A percentile compares a stretch with the other conserved stretches of the same genome.
phyloP scores from a whole-genome alignment of 2,329 filamentous ascomycete genomes.

The Pseudogymnoascus pannorum region DNA sequence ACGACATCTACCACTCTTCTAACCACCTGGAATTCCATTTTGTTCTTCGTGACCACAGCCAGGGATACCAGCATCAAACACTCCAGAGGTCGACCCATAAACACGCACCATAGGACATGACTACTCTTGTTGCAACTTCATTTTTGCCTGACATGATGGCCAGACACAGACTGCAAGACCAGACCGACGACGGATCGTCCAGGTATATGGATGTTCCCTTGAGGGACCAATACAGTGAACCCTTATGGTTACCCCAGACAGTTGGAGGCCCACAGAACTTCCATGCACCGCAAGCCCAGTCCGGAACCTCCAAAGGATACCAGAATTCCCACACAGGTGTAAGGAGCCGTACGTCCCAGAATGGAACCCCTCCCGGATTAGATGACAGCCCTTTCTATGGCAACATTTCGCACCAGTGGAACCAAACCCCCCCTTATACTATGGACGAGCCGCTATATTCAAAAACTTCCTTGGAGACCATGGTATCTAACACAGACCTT shows the following conservation, averaged over 20 bases:
- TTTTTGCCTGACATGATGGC: constrained; percentile 8
- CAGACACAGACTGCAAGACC: constrained; percentile 10
- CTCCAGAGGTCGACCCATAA: background rate
- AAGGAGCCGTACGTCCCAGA: background rate
- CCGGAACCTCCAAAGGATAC: constrained; percentile 24
- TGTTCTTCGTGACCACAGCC: constrained; percentile 8
- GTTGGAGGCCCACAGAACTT: constrained; percentile 30
- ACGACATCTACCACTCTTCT: constrained; percentile 6
- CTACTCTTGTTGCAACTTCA: constrained; percentile 5
- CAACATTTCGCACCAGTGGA: constrained; percentile 20
- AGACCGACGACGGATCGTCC: background rate
- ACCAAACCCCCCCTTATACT: constrained; percentile 20
- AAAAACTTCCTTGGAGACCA: constrained; percentile 24
- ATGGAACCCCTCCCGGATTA: constrained; percentile 5
- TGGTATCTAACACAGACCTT: constrained; percentile 23
- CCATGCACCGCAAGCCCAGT: constrained; percentile 22
- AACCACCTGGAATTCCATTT: constrained; percentile 8
- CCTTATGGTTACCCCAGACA: constrained; percentile 12
- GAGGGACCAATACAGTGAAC: constrained; percentile 8
- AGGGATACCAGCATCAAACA: constrained; percentile 6
- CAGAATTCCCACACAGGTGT: background rate
- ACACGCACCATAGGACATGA: background rate
- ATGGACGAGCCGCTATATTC: constrained; percentile 25
- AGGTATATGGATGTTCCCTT: constrained; percentile 2
- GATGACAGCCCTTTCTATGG: constrained; percentile 1